Base-by-base conservation (phyloP, 225 moss, liverwort and hornwort species). In the Ulota crispa region DNA sequence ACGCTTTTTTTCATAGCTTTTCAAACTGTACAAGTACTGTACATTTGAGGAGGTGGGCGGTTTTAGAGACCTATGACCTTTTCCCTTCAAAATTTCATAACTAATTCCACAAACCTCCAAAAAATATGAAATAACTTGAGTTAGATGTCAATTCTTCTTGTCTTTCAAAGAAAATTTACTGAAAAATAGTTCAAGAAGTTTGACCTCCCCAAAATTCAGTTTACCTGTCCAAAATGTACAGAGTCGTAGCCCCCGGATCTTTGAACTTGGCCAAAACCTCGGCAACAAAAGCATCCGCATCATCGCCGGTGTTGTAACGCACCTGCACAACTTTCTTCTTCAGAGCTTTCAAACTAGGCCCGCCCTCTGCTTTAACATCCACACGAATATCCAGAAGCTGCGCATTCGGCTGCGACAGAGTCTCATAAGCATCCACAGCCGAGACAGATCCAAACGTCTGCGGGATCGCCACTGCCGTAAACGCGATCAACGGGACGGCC, bases 351-450 rank as follows among this genome's bases (percentile, higher is more conserved):
- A 98, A 88, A 60, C 91, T 83, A 7, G 97, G 94, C 5, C 81
- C 61, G 28, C 95, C 97, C 67, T 91, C 92, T 0, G 67, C 12
- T 83, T 83, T 91, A 5, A 82, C 52, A 37, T 92, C 92, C 64
- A 71, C 80, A n/a, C 95, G 92, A n/a, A 95, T 90, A 31, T 98
- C 94, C 28, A 98, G 81, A 68, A 98, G 45, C 85, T 93, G 92
- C 26, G 85, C 60, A 43, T 70, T 74, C 43, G 20, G n/a, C 9
- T 85, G 85, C 30, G 86, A 87, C 5, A 98, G 93, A 19, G 85
- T 86, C 36, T 39, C 42, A 54, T 85, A 94, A 18, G 91, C 92
- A 10, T 92, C 87, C 53, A 59, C 80, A 10, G 94, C 91, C 24
- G 95, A 85, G 13, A 90, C 89, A 2, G 85, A 73, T 19, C 94